Conservation (phyloP, 1,284 basidiomycete species). For the Hypsizygus ulmarius region DNA sequence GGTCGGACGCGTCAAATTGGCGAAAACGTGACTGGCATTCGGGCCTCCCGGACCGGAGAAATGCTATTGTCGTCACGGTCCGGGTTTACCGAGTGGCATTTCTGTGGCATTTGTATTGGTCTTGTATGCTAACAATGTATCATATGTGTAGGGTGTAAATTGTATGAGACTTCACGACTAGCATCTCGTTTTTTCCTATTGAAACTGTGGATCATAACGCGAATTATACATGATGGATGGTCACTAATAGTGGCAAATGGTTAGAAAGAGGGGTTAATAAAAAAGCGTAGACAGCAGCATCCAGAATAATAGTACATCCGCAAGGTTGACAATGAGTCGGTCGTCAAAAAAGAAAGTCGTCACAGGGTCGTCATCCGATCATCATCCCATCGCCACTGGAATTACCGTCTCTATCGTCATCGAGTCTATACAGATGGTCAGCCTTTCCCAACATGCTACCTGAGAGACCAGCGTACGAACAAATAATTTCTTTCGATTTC, state of each 20-base stretch:
- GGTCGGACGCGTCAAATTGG: constrained; percentile 8
- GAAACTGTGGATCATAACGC: neutral
- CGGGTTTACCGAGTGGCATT: no score
- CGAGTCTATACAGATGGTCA: constrained; percentile 47
- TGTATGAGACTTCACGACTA: constrained; percentile 1
- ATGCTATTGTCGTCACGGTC: no score
- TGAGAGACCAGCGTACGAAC: constrained; percentile 40
- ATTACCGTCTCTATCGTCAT: constrained; percentile 68
- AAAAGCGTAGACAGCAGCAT: constrained; percentile 12
- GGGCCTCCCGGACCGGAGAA: no score
- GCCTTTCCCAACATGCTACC: constrained; percentile 9
- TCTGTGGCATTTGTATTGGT: no score
- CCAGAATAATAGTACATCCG: constrained; percentile 15
- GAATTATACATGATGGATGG: neutral
- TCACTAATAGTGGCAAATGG: no score
- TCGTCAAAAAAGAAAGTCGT: neutral
- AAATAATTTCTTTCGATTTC: constrained; percentile 87
- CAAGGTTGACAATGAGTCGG: neutral
- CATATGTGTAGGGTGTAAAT: neutral
- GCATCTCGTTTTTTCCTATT: neutral
- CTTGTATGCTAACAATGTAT: no score
- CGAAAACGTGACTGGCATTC: neutral
- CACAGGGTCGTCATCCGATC: constrained; percentile 33
- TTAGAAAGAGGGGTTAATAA: constrained; percentile 12
- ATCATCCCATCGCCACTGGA: constrained; percentile 59